Evolutionary conservation across 2,329 filamentous ascomycete species (phyloP), one percentile per base, ranked within the genome.

Genomic region (Diaporthe helianthi): DNA sequence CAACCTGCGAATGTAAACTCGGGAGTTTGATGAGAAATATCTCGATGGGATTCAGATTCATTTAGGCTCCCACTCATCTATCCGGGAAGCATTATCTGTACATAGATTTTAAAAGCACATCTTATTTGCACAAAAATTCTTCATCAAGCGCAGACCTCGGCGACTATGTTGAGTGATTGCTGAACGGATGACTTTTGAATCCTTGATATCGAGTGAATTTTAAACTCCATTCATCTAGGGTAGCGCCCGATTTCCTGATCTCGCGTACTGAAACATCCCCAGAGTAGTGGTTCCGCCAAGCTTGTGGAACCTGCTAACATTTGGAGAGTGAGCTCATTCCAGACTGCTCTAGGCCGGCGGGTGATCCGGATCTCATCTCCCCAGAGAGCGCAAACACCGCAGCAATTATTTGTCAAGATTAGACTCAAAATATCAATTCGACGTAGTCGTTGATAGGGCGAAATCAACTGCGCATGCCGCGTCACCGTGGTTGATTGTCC

Each of bases 321-420:
- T n/a, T n/a, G n/a, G n/a, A 49, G 29, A 49, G 58, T 63, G 58
- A 49, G 33, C 29, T 63, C 58, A 36, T 63, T 63, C 58, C 58
- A 49, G 44, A 63, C 44, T 36, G 31, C 29, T 49, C 41, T 49
- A 47, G 58, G 6, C 41, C 55, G 24, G 24, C 55, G 55, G 44
- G 29, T 17, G 41, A 15, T 33, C 55, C 38, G 38, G 38, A n/a
- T 19, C 17, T 47, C n/a, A 33, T 22, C 26, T 10, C 41, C 10
- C 47, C 19, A 44, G 29, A 8, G 44, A 63, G 10, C 19, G 58
- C 58, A 26, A 63, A 63, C 19, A 19, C n/a, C 5, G 31, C 9
- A 54, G 22, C 8, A 63, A 8, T 13, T 5, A 33, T 22, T 44
- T 41, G 55, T 10, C 19, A 3, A 33, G 36, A 61, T 22, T 29